These are phyloP conservation scores for Mortierella sp. DNA, from an alignment of 371 early-diverging fungal species.

Conservation along the genomic window DNA sequence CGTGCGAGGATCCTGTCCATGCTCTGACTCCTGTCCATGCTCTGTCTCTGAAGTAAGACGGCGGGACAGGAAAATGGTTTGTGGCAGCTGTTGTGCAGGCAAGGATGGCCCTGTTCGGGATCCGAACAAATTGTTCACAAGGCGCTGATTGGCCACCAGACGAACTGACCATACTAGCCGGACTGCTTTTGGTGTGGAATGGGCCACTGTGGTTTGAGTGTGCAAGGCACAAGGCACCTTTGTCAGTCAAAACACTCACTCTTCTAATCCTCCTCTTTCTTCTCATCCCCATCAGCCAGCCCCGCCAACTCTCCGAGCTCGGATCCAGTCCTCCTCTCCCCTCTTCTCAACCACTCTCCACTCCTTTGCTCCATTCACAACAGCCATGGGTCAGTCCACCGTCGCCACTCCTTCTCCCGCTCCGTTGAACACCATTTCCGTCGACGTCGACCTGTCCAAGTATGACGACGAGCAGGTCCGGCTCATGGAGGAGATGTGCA, in stretches of 20 bases:
- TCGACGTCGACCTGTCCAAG: constrained; percentile 69
- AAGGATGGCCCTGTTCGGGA: neutral
- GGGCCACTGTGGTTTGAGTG: too few species aligned
- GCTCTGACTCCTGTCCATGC: too few species aligned
- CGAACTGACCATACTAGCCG: constrained; percentile 35
- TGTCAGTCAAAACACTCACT: neutral
- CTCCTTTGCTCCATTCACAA: neutral
- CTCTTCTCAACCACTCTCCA: constrained; percentile 6
- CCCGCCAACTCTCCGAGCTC: neutral
- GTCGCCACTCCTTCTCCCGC: constrained; percentile 28
- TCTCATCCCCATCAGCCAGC: neutral
- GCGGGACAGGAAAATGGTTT: too few species aligned
- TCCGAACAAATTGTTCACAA: neutral
- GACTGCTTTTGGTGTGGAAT: neutral
- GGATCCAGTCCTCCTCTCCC: constrained; percentile 6
- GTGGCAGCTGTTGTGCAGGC: too few species aligned
- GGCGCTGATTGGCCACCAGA: constrained; percentile 24
- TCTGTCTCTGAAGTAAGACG: too few species aligned
- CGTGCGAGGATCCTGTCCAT: too few species aligned
- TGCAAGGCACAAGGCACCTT: neutral
- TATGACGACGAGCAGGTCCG: constrained; percentile 91
- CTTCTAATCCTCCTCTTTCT: neutral
- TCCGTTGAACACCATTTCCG: constrained; percentile 56
- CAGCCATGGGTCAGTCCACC: constrained; percentile 40
- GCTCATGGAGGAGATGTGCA: constrained; percentile 97